Conservation (phyloP, 139 green algal genomes). For the Nannochloris sp. region DNA sequence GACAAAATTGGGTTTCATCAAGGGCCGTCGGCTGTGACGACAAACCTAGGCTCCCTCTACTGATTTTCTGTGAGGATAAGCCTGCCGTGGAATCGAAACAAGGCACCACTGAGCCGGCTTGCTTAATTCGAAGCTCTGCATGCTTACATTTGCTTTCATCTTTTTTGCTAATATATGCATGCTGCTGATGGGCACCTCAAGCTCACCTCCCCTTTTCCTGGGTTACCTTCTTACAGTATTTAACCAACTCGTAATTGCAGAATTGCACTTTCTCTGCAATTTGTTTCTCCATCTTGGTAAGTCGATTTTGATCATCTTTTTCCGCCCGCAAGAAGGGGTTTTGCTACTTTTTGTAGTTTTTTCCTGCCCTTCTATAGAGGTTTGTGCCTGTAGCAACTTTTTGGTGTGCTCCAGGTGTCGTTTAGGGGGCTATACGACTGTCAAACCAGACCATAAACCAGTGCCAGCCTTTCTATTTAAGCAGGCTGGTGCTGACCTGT, state of each 20-base stretch:
- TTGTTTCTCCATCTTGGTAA: background rate
- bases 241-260: background rate
- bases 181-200: background rate
- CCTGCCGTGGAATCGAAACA: slow-evolving; percentile 38
- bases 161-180: background rate
- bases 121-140: too few relatives aligned
- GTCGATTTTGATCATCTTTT: background rate
- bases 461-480: slow-evolving; percentile 10
- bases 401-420: slow-evolving; percentile 25
- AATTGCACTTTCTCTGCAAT: background rate
- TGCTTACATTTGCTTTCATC: too few relatives aligned
- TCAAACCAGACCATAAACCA: slow-evolving; percentile 31
- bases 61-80: slow-evolving; percentile 30
- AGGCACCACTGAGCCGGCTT: slow-evolving; percentile 25
- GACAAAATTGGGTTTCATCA: too few relatives aligned
- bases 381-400: slow-evolving; percentile 26
- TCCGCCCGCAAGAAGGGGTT: background rate
- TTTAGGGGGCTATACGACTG: slow-evolving; percentile 20
- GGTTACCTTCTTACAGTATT: too few relatives aligned
- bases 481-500: slow-evolving; percentile 33
- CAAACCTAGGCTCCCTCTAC: slow-evolving; percentile 38
- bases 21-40: slow-evolving; percentile 19
- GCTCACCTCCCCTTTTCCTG: too few relatives aligned
- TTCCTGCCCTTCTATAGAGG: slow-evolving; percentile 20
- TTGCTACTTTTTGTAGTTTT: background rate